phyloP scores from a whole-genome alignment of 129 eudicot genomes.

The Saussurea involucrata region DNA sequence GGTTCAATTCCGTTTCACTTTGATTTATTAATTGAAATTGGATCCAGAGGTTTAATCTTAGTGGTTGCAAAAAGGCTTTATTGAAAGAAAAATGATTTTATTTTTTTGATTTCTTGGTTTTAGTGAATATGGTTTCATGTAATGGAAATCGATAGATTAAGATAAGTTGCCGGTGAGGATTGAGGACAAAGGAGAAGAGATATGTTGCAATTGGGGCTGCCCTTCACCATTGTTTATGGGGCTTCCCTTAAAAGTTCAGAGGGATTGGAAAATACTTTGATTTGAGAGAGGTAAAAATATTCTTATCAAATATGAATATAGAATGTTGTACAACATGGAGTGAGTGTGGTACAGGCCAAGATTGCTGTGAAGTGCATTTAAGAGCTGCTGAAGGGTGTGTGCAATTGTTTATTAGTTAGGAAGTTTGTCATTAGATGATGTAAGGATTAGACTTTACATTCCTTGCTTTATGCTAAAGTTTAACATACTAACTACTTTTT shows the following conservation, averaged over 20 bases:
- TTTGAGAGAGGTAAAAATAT: background rate
- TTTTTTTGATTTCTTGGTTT: background rate
- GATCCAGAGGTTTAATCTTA: background rate
- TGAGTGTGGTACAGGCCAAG: background rate
- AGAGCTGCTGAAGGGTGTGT: background rate
- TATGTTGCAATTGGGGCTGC: background rate
- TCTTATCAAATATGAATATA: background rate
- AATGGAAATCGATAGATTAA: conserved; percentile 2
- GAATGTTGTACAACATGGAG: background rate
- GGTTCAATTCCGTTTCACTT: background rate
- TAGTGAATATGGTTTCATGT: background rate
- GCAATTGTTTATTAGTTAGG: background rate
- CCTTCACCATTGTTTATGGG: background rate
- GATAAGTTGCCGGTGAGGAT: background rate
- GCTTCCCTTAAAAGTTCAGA: background rate
- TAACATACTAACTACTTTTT: conserved; percentile 7
- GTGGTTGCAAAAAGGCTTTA: background rate
- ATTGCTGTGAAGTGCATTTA: background rate
- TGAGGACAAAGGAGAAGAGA: background rate
- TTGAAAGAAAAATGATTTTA: background rate
- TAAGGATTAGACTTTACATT: background rate
- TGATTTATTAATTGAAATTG: background rate
- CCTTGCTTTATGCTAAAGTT: background rate
- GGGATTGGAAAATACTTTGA: background rate
- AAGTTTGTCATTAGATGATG: background rate